Percentiles rank a stretch among this genome's conserved stretches.
Conservation (phyloP, 1,284 basidiomycete genomes). For the Sparassis latifolia region DNA sequence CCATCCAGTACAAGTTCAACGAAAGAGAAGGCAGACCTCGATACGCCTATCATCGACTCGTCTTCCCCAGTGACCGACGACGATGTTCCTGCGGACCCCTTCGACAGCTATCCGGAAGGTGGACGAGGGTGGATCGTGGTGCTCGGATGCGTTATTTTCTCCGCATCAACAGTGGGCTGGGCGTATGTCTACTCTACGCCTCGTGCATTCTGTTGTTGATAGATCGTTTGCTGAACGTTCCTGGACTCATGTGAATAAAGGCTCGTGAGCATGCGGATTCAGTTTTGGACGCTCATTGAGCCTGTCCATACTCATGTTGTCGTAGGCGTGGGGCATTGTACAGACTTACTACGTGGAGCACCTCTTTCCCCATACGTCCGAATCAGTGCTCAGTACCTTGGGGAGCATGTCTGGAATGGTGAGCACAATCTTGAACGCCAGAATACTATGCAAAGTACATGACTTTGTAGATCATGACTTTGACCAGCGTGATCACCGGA, state of each 20-base stretch:
- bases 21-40: no score
- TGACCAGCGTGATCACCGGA: constrained; percentile 17
- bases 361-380: constrained; percentile 14
- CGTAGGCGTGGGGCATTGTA: constrained; percentile 22
- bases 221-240: no score
- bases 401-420: constrained; percentile 20
- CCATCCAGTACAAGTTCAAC: no score
- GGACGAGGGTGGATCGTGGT: constrained; percentile 19
- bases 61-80: no score
- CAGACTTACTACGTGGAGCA: constrained; percentile 19
- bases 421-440: background rate
- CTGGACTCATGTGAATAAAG: background rate
- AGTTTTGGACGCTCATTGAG: background rate
- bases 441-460: background rate
- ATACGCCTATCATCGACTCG: no score
- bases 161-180: constrained; percentile 19
- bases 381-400: constrained; percentile 16
- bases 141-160: constrained; percentile 16
- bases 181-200: constrained; percentile 11
- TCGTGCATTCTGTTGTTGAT: no score
- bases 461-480: constrained; percentile 16
- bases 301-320: constrained; percentile 10
- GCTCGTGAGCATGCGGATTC: constrained; percentile 10
- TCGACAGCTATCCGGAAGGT: constrained; percentile 11
- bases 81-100: no score